Conservation (phyloP, 371 early-diverging fungal species). For the Parasitella parasitica region DNA sequence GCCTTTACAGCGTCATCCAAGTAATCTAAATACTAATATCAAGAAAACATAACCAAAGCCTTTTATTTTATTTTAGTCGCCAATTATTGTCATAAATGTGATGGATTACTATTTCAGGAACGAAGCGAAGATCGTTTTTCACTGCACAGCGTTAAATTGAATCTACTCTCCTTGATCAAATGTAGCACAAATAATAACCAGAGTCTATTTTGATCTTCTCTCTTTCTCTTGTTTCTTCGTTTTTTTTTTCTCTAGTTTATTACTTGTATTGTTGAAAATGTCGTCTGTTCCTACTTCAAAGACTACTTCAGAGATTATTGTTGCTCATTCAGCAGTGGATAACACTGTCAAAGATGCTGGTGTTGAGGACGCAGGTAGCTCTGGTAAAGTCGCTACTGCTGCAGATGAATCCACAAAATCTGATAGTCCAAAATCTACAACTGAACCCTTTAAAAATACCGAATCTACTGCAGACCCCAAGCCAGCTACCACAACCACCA, state of each 20-base stretch:
- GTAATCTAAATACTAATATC: neutral
- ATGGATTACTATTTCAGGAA: neutral
- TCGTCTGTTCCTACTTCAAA: no score
- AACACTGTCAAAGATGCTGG: no score
- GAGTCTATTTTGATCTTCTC: neutral
- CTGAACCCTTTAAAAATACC: neutral
- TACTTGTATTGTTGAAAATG: no score
- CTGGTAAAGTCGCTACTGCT: neutral
- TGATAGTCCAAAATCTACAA: neutral
- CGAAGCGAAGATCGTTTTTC: constrained; percentile 3
- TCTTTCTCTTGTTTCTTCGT: neutral
- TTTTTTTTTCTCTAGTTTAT: neutral
- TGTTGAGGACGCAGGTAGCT: neutral
- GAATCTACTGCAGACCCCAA: neutral
- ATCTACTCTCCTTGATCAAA: constrained; percentile 11
- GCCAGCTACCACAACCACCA: neutral
- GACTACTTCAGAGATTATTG: neutral
- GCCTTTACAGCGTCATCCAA: neutral
- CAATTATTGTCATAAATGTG: constrained; percentile 12
- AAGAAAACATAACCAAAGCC: neutral
- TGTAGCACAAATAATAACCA: constrained; percentile 9
- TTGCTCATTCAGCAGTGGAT: no score
- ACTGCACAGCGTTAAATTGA: neutral
- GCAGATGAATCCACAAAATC: neutral
- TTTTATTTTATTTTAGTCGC: no score